Percentiles rank a stretch among this genome's conserved stretches.
These are phyloP conservation scores for Clavispora phyllophila DNA, from an alignment of 805 yeast species.

Conservation along the genomic window DNA sequence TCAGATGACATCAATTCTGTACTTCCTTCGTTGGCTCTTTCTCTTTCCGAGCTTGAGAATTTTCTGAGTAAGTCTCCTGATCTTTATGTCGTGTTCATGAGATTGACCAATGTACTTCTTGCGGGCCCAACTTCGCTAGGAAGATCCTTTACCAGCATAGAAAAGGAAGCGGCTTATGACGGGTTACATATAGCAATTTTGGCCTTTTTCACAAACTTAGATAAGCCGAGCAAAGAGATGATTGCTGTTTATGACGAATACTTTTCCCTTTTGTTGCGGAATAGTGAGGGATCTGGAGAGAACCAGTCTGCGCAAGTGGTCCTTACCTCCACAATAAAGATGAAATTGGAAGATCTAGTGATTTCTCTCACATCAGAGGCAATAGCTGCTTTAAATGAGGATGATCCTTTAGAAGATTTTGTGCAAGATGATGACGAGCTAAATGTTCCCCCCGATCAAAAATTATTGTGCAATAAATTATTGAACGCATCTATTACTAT, in stretches of 20 bases:
- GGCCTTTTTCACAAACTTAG: conserved; percentile 16
- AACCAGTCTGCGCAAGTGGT: background rate
- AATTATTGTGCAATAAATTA: conserved; percentile 10
- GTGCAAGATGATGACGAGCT: conserved; percentile 10
- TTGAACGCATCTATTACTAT: conserved; percentile 15
- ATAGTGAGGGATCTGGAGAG: conserved; percentile 5
- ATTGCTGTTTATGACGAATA: conserved; percentile 9
- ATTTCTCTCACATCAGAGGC: conserved; percentile 12
- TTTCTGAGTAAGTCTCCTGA: conserved; percentile 17
- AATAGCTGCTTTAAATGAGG: conserved; percentile 3
- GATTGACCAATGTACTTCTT: conserved; percentile 23
- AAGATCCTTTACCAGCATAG: background rate
- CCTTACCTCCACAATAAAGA: conserved; percentile 12
- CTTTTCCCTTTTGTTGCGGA: conserved; percentile 7
- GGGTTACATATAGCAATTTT: conserved; percentile 21
- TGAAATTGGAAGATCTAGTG: conserved; percentile 21
- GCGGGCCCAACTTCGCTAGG: conserved; percentile 8
- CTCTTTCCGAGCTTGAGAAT: conserved; percentile 19
- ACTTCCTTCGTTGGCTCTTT: conserved; percentile 20
- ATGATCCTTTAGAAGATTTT: conserved; percentile 6
- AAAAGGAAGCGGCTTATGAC: conserved; percentile 22
- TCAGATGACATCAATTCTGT: conserved; percentile 11
- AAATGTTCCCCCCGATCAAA: conserved; percentile 15
- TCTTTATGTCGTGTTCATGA: conserved; percentile 19
- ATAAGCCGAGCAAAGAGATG: conserved; percentile 3